Conservation (phyloP, 2,329 filamentous ascomycete species). For the Aspergillus flavus region DNA sequence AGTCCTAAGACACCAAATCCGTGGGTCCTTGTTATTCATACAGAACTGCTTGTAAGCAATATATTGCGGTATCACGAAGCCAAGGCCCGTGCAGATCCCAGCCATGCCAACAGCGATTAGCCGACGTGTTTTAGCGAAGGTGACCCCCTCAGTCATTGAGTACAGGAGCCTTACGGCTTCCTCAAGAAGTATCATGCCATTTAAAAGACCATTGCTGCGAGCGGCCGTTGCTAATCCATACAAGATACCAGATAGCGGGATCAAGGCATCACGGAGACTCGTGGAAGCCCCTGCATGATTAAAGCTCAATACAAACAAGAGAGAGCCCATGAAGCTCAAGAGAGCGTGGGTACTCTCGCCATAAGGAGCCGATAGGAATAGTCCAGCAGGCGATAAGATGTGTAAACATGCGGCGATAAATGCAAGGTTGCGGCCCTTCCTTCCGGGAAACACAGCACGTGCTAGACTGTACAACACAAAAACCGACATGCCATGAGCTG, state of each 20-base stretch:
- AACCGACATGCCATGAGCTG: conserved; percentile 8
- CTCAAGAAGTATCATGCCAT: conserved; percentile 10
- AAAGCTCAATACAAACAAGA: conserved; percentile 13
- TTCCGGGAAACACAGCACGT: conserved; percentile 3
- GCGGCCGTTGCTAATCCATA: conserved; percentile 8
- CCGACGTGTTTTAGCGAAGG: neutral
- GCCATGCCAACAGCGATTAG: conserved; percentile 6
- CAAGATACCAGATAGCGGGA: conserved; percentile 6
- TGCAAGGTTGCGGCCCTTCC: conserved; percentile 8
- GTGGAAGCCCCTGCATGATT: neutral
- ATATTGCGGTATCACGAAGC: conserved; percentile 11
- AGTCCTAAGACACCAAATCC: conserved; percentile 8
- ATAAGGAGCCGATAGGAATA: conserved; percentile 11
- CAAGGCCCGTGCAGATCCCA: conserved; percentile 10
- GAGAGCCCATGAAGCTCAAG: conserved; percentile 7
- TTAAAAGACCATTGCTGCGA: conserved; percentile 12
- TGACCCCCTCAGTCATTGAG: neutral
- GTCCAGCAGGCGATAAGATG: conserved; percentile 10
- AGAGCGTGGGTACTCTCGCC: conserved; percentile 10
- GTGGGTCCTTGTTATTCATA: neutral
- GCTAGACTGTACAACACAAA: conserved; percentile 4
- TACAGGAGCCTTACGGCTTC: conserved; percentile 8
- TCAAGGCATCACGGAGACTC: neutral
- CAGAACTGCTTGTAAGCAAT: conserved; percentile 12
- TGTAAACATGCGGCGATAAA: conserved; percentile 13